Evolutionary conservation across 495 filamentous ascomycete species (phyloP).

Genomic region (Penicillium robsamsonii): DNA sequence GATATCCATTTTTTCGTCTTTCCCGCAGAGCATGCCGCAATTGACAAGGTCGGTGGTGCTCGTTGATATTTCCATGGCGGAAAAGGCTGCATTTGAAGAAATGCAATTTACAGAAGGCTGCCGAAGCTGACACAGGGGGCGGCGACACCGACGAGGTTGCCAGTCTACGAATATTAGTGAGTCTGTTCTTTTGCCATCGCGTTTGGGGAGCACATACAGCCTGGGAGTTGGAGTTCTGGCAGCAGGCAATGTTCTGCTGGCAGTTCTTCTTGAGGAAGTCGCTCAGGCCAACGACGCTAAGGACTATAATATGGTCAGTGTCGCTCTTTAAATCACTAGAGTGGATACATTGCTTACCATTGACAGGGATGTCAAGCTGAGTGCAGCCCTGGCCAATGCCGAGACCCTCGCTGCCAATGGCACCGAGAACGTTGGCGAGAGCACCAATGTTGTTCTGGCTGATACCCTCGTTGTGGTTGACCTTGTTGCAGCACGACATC

Average conservation of each 20-base stretch:
- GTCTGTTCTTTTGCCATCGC: not conserved
- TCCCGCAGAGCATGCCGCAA: not conserved
- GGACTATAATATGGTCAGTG: slow-evolving; percentile 8
- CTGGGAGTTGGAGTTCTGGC: slow-evolving; percentile 35
- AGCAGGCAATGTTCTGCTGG: slow-evolving; percentile 51
- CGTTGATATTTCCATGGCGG: slow-evolving; percentile 4
- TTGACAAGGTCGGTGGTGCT: slow-evolving; percentile 3
- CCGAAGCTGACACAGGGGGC: slow-evolving; percentile 45
- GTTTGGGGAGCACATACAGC: slow-evolving; percentile 24
- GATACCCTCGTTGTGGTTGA: slow-evolving; percentile 32
- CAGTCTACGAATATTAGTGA: slow-evolving; percentile 17
- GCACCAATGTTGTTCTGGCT: slow-evolving; percentile 24
- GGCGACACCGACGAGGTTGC: slow-evolving; percentile 43
- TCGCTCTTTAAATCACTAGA: not conserved
- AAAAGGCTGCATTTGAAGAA: not conserved
- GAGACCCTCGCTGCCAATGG: slow-evolving; percentile 26
- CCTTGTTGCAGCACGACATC: slow-evolving; percentile 44
- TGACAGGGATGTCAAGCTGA: slow-evolving; percentile 21
- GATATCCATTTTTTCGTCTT: slow-evolving; percentile 2
- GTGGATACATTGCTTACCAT: slow-evolving; percentile 16
- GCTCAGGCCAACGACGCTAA: slow-evolving; percentile 33
- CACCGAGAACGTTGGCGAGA: slow-evolving; percentile 24
- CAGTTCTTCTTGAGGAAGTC: slow-evolving; percentile 44
- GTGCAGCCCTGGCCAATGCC: slow-evolving; percentile 30
- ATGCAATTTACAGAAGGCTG: slow-evolving; percentile 36